phyloP scores from a whole-genome alignment of 129 eudicot genomes.

The Gnaphalium uliginosum region DNA sequence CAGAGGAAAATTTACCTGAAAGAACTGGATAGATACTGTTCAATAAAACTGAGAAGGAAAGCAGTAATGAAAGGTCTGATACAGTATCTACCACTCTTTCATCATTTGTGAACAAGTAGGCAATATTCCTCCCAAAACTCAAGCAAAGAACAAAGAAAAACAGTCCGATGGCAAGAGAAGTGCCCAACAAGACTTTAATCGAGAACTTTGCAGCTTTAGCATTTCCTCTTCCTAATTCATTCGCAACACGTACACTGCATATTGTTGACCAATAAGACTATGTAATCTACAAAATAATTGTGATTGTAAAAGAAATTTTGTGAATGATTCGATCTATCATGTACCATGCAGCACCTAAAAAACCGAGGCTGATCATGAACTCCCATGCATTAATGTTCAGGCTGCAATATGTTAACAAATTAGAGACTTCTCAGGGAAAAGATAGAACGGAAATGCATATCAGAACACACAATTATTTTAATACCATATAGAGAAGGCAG shows the following conservation, averaged over 20 bases:
- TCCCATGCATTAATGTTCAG: constrained; percentile 66
- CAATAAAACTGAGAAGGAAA: constrained; percentile 66
- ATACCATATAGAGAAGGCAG: constrained; percentile 86
- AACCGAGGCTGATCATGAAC: constrained; percentile 71
- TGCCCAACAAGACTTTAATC: constrained; percentile 60
- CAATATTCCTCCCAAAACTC: constrained; percentile 52
- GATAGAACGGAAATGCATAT: background rate
- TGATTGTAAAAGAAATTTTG: background rate
- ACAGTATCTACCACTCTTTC: constrained; percentile 61
- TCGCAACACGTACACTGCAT: constrained; percentile 81
- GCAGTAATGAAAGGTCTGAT: constrained; percentile 63
- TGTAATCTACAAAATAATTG: background rate
- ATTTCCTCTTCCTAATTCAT: constrained; percentile 88
- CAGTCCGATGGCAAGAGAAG: constrained; percentile 61
- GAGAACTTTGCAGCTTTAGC: constrained; percentile 80
- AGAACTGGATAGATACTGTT: constrained; percentile 79
- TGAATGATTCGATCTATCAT: background rate
- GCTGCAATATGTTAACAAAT: constrained; percentile 43
- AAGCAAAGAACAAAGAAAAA: constrained; percentile 63
- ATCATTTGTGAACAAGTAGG: constrained; percentile 65
- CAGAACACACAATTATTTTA: background rate
- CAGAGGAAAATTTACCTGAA: constrained; percentile 47
- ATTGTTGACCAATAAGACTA: background rate
- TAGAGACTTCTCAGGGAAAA: background rate
- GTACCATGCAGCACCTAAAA: constrained; percentile 94